Evolutionary conservation across 352 stramenopile genomes (phyloP), one percentile per base, ranked within the genome.

Genomic region (Peronospora destructor): DNA sequence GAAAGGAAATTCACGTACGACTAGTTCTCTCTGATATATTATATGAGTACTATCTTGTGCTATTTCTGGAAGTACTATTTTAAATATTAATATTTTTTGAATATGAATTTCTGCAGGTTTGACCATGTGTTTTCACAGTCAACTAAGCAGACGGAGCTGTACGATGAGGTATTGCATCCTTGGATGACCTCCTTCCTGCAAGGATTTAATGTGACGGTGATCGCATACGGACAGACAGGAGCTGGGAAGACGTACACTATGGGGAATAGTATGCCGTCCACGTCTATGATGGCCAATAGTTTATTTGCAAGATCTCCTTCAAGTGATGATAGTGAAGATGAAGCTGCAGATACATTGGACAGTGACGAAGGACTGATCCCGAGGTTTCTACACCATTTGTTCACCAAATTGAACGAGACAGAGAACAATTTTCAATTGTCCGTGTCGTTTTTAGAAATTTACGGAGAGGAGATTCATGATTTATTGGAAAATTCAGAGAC

Each of bases 401-500:
- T 94, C 33, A 41, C 47, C 0, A 66, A 68, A 6, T 51, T 90
- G 17, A 72, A 83, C 26, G 65, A 73, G 17, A 52, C 48, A 2
- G 32, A 36, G 6, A 50, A 50, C 2, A 67, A 64, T 1, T 60
- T 66, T 43, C 63, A 85, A 35, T 61, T 92, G 2, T 85, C 74
- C 0, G 84, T 92, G n/a, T 94, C 84, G 3, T 94, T 91, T 55
- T 71, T 99, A 4, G 96, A 99, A 68, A 98, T 99, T 12, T 98
- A 98, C 38, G 94, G 94, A 16, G 93, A 99, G 69, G 94, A 98
- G 50, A 96, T 99, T 45, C 85, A 95, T 52, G 95, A 99, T 64
- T 60, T 98, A 25, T 64, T 98, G 1, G 68, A 92, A 36, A 67
- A 63, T 7, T 12, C 56, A n/a, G 61, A 63, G n/a, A 19, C 39